Evolutionary conservation across 345 rosid genomes (phyloP), one percentile per base, ranked within the genome.

Genomic region (Salix dunnii): DNA sequence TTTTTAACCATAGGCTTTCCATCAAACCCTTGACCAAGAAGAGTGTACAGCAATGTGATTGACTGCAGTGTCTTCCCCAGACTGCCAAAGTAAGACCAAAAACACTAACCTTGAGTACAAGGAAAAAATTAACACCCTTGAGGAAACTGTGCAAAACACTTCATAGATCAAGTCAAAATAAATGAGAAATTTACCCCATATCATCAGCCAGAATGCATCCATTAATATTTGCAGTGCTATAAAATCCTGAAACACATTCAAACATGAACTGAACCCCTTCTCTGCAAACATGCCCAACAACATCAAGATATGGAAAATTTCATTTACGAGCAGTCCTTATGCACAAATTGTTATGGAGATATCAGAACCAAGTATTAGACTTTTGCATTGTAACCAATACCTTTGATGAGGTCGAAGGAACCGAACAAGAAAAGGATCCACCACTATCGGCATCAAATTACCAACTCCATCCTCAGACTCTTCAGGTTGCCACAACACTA

Each of bases 251-350:
- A 81, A 96, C 89, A 74, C 99, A 93, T 63, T 93, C 98, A 84
- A 96, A 96, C 97, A 96, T 92, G 85, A 96, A 96, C 83, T 91
- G 99, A 78, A 96, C 98, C 69, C 99, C 99, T 83, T 96, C 99
- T 84, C 99, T 96, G 94, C 89, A 91, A 33, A 60, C 66, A 75
- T 20, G 23, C 30, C 20, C 51, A 51, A 72, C 71, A 25, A 13
- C 55, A 16, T 65, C 42, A 66, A n/a, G 53, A 46, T 3, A 72
- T 23, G 40, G 67, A 1, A 60, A 72, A 6, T 36, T 35, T 66
- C 69, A 70, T 70, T 69, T 69, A 33, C 13, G 55, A 49, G 55
- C 55, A 49, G 55, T 49, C 55, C 20, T 49, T 5, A 17, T 16
- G 20, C 20, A 16, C 21, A 49, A 17, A 49, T 49, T 16, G 20